A percentile compares a stretch with the other conserved stretches of the same genome.
phyloP scores from a whole-genome alignment of 768 basidiomycete genomes.

The Leccinellum albellum region DNA sequence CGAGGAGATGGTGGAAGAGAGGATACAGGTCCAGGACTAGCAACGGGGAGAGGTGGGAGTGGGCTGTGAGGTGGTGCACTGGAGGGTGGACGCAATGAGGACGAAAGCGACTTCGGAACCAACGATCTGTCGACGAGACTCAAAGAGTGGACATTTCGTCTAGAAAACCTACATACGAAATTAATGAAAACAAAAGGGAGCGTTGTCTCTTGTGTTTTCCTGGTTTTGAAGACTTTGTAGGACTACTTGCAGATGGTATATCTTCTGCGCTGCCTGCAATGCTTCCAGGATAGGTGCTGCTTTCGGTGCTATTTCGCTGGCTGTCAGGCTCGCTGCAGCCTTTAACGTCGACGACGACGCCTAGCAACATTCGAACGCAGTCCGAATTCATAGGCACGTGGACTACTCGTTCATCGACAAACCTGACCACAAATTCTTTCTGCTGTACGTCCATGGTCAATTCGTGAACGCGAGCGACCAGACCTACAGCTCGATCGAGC shows the following conservation, averaged over 20 bases:
- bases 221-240: slow-evolving; percentile 31
- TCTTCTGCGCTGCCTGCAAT: slow-evolving; percentile 17
- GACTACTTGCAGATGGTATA: slow-evolving; percentile 6
- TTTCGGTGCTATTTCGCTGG: slow-evolving; percentile 30
- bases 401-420: slow-evolving; percentile 53
- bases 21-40: slow-evolving; percentile 24
- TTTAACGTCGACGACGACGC: slow-evolving; percentile 52
- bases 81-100: slow-evolving; percentile 19
- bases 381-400: slow-evolving; percentile 44
- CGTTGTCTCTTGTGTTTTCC: slow-evolving; percentile 65
- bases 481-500: slow-evolving; percentile 57
- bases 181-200: slow-evolving; percentile 66
- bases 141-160: not conserved
- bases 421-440: slow-evolving; percentile 46
- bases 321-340: slow-evolving; percentile 39
- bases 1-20: slow-evolving; percentile 27
- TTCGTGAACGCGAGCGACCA: slow-evolving; percentile 52
- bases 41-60: slow-evolving; percentile 29
- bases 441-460: slow-evolving; percentile 58
- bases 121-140: slow-evolving; percentile 20
- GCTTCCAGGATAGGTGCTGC: slow-evolving; percentile 23
- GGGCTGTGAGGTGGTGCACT: slow-evolving; percentile 26
- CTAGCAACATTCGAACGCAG: slow-evolving; percentile 44
- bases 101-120: slow-evolving; percentile 32
- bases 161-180: slow-evolving; percentile 40